These are phyloP conservation scores for Laetiporus sulphureus DNA, from an alignment of 1,284 basidiomycete genomes.

Conservation along the genomic window DNA sequence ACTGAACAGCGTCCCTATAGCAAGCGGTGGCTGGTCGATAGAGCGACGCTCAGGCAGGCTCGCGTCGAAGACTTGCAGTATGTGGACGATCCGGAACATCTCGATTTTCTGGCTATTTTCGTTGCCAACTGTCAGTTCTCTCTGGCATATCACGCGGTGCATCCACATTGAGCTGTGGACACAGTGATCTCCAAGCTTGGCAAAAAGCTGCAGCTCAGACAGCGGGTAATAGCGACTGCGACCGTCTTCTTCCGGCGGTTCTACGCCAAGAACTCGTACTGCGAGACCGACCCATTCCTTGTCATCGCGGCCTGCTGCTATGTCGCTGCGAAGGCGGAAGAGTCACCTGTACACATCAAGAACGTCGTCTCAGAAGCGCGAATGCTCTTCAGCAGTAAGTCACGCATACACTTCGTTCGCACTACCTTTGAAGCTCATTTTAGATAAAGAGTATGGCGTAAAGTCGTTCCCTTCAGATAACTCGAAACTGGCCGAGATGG, in stretches of 20 bases:
- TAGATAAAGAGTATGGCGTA: conserved; percentile 60
- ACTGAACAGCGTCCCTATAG: conserved; percentile 34
- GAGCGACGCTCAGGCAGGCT: conserved; percentile 67
- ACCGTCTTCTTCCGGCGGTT: conserved; percentile 93
- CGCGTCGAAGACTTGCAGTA: conserved; percentile 72
- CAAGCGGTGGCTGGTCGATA: conserved; percentile 85
- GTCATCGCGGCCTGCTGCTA: conserved; percentile 93
- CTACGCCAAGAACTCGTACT: conserved; percentile 90
- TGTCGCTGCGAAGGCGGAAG: conserved; percentile 95
- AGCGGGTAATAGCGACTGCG: conserved; percentile 89
- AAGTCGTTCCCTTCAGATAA: conserved; percentile 81
- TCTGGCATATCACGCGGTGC: background rate
- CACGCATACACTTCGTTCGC: background rate
- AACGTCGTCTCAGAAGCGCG: conserved; percentile 83
- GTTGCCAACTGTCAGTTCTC: conserved; percentile 67
- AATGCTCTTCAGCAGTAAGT: conserved; percentile 68
- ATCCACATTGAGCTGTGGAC: conserved; percentile 1
- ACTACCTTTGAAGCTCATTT: background rate
- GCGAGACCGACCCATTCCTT: conserved; percentile 90
- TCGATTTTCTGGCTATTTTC: conserved; percentile 79
- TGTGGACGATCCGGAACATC: conserved; percentile 64
- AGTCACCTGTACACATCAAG: conserved; percentile 93
- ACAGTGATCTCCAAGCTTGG: conserved; percentile 83
- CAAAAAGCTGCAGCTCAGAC: conserved; percentile 78
- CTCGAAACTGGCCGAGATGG: conserved; percentile 95